Conservation (phyloP, 1,284 basidiomycete species). For the Trichosporon asahii region DNA sequence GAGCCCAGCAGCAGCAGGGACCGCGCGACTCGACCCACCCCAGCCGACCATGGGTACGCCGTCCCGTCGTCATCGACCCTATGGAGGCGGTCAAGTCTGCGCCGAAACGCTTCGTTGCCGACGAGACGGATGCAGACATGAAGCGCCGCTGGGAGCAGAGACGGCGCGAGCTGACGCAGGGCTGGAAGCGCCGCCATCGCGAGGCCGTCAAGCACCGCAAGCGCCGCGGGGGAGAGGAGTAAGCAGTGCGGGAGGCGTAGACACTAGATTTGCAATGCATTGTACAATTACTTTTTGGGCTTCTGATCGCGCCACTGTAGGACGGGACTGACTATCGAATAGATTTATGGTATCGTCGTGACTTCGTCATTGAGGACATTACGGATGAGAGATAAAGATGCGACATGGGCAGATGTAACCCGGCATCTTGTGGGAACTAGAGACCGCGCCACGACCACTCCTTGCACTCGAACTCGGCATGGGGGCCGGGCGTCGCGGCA, state of each 20-base stretch:
- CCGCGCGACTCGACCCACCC: neutral
- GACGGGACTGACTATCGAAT: neutral
- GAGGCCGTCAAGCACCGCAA: slow-evolving; percentile 70
- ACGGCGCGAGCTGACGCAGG: slow-evolving; percentile 66
- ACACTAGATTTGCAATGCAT: neutral
- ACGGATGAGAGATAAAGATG: no score
- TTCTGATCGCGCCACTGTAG: neutral
- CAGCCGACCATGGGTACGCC: neutral
- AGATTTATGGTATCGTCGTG: no score
- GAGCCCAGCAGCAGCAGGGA: neutral
- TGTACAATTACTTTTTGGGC: neutral
- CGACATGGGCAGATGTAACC: neutral
- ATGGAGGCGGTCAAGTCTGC: slow-evolving; percentile 27
- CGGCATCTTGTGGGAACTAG: neutral
- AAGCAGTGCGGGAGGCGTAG: neutral
- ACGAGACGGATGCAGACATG: slow-evolving; percentile 56
- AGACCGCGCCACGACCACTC: slow-evolving; percentile 41
- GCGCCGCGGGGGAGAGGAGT: slow-evolving; percentile 57
- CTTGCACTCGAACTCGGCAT: slow-evolving; percentile 31
- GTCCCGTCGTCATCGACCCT: neutral
- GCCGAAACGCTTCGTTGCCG: slow-evolving; percentile 41
- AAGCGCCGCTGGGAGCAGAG: slow-evolving; percentile 66
- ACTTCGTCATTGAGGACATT: neutral
- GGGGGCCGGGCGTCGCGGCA: slow-evolving; percentile 31
- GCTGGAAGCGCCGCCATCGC: slow-evolving; percentile 73